phyloP scores from a whole-genome alignment of 306 rosid genomes.

The Quercus ilex region DNA sequence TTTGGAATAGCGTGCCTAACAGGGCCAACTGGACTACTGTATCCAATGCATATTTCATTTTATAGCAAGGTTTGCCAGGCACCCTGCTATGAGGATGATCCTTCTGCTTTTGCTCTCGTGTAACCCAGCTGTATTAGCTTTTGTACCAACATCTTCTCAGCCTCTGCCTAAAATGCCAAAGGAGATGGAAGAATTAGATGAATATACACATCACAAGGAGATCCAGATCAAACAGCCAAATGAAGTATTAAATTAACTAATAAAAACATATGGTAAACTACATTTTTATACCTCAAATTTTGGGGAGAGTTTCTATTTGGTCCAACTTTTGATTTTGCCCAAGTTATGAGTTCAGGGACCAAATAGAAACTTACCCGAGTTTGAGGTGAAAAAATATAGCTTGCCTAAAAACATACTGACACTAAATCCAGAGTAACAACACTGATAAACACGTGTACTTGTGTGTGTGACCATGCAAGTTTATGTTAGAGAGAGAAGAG shows the following conservation, averaged over 20 bases:
- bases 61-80: not conserved
- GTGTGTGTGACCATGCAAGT: not conserved
- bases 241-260: not conserved
- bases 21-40: not conserved
- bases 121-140: conserved; percentile 70
- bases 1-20: not conserved
- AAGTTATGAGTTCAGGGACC: not conserved
- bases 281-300: not conserved
- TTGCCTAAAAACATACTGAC: not conserved
- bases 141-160: conserved; percentile 76
- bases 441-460: not conserved
- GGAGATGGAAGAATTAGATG: conserved; percentile 4
- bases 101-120: conserved; percentile 46
- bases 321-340: not conserved
- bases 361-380: not conserved
- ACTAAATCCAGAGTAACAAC: not conserved
- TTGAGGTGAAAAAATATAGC: not conserved
- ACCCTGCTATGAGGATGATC: conserved; percentile 26
- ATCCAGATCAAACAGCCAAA: not conserved
- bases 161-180: conserved; percentile 55
- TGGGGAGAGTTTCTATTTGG: not conserved
- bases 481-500: not conserved
- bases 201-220: not conserved
- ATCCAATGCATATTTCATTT: not conserved
- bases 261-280: not conserved